Conservation (phyloP, 805 yeast species). For the Saturnispora diversa region DNA sequence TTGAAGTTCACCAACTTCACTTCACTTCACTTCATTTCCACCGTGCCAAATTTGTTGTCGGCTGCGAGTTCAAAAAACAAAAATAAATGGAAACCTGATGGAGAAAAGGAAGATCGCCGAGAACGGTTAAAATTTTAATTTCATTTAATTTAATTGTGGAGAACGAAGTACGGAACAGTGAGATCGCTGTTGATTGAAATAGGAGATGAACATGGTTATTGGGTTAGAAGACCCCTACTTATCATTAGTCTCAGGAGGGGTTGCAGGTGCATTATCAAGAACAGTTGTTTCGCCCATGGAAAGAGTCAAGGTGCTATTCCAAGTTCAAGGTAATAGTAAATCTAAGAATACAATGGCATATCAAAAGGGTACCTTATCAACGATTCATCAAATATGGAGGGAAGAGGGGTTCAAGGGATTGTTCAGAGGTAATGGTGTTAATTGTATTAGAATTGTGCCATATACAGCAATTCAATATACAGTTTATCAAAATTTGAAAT, state of each 20-base stretch:
- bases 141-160: too few species aligned
- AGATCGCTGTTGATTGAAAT: too few species aligned
- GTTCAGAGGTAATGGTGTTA: constrained; percentile 84
- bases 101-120: too few species aligned
- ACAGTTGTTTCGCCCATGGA: constrained; percentile 95
- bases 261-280: constrained; percentile 75
- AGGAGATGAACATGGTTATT: neutral
- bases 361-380: constrained; percentile 65
- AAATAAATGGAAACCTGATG: too few species aligned
- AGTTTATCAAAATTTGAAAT: constrained; percentile 62
- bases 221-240: constrained; percentile 41
- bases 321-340: constrained; percentile 56
- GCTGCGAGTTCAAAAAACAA: too few species aligned
- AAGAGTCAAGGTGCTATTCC: constrained; percentile 84
- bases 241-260: constrained; percentile 64
- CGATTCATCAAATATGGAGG: constrained; percentile 67
- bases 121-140: too few species aligned
- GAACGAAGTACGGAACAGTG: neutral
- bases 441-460: constrained; percentile 86
- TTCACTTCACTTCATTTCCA: too few species aligned
- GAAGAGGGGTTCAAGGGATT: constrained; percentile 92
- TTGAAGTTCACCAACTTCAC: too few species aligned
- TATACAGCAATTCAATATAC: constrained; percentile 92
- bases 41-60: too few species aligned
- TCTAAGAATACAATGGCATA: constrained; percentile 19